These are phyloP conservation scores for Singerocomus rubriflavus DNA, from an alignment of 1,284 basidiomycete species.

Conservation along the genomic window DNA sequence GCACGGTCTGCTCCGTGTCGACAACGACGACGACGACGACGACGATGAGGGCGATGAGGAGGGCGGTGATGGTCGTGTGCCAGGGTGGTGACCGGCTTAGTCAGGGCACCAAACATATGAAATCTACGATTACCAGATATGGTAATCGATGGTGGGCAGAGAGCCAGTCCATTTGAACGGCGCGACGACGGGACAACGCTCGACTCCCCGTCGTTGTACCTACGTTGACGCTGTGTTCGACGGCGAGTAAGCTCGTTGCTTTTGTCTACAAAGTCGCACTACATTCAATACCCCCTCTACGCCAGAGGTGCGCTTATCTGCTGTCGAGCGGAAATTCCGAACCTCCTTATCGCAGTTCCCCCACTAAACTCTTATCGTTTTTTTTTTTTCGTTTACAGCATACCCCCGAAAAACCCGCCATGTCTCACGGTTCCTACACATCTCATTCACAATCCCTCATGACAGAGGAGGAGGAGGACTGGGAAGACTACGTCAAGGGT, in stretches of 20 bases:
- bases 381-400: conserved; percentile 35
- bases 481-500: conserved; percentile 86
- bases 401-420: conserved; percentile 33
- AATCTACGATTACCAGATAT: conserved; percentile 18
- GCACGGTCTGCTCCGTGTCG: too few species aligned
- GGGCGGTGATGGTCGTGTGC: conserved; percentile 14
- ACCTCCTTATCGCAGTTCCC: conserved; percentile 31
- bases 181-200: conserved; percentile 5
- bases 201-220: neutral
- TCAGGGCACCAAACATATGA: conserved; percentile 33
- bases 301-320: conserved; percentile 28
- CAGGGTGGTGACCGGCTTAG: conserved; percentile 15
- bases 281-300: conserved; percentile 28
- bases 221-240: neutral
- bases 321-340: conserved; percentile 22
- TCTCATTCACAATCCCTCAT: conserved; percentile 58
- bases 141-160: neutral
- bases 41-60: too few species aligned
- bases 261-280: neutral
- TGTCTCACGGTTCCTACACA: conserved; percentile 49
- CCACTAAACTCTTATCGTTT: conserved; percentile 29
- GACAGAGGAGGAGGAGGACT: conserved; percentile 81
- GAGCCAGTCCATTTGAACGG: conserved; percentile 9
- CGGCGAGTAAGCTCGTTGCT: neutral
- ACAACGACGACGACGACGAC: too few species aligned